Evolutionary conservation across 257 asterid genomes (phyloP), one percentile per base, ranked within the genome.

Genomic region (Nemophila menziesii): DNA sequence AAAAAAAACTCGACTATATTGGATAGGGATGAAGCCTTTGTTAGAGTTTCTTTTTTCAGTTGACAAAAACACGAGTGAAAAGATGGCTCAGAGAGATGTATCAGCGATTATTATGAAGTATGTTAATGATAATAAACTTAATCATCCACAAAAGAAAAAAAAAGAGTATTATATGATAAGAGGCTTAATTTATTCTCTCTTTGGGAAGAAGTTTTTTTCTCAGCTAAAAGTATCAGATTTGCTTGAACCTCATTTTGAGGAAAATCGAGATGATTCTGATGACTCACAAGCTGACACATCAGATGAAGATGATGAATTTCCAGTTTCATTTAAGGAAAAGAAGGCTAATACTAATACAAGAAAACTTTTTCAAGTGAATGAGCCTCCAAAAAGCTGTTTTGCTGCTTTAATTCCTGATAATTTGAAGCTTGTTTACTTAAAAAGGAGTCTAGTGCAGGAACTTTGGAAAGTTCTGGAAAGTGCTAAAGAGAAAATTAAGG

Each of bases 241-340:
- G 75, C 74, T 90, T 55, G 94, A 76, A 67, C 72, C 64, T 43
- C 98, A 85, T 77, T 79, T 90, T 49, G 69, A 74, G 27, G 98
- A 81, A 65, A 81, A 81, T 49, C 75, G 63, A 14, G 66, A 62
- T 39, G 71, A 66, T 8, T 79, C 93, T 14, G 90, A 82, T 42
- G 92, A 81, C 52, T 94, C 72, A 40, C 36, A 56, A 5, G n/a
- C n/a, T n/a, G 52, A 64, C 52, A 63, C 72, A 72, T 74, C 89
- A 16, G 81, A 74, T 20, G 86, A 78, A 46, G 83, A 81, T 33
- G 75, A 43, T 59, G 40, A 16, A 16, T 23, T 34, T 33, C 16
- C 41, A 20, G 13, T 29, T 8, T 43, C 51, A 10, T 7, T 6
- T 9, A 43, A 53, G 60, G 67, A 51, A 51, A 65, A 64, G 44